Conservation (phyloP, 2,329 filamentous ascomycete species). For the Scytalidium lignicola region DNA sequence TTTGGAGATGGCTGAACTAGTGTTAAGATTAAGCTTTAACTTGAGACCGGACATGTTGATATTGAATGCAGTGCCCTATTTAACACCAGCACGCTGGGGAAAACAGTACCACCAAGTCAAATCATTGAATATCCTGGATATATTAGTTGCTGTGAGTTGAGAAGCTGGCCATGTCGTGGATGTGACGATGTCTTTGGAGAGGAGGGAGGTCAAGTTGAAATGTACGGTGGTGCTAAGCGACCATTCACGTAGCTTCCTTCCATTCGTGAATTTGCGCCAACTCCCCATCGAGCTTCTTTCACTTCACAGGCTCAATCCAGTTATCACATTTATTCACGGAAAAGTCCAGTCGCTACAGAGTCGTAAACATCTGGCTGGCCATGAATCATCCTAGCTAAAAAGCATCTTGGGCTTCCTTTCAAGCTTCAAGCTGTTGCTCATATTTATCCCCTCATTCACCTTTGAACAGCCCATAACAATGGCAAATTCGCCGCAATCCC, state of each 20-base stretch:
- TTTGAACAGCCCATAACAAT: slow-evolving; percentile 14
- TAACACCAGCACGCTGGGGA: background rate
- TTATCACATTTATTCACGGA: background rate
- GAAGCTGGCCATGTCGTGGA: no score
- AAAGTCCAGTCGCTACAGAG: background rate
- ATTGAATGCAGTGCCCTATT: background rate
- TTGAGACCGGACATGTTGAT: slow-evolving; percentile 22
- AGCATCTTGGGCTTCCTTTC: background rate
- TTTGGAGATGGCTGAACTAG: background rate
- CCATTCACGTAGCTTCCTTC: background rate
- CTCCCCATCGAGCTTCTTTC: background rate
- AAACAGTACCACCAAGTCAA: background rate
- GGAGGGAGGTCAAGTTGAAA: background rate
- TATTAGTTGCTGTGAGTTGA: no score
- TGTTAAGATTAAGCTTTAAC: slow-evolving; percentile 20
- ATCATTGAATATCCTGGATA: no score
- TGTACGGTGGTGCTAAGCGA: background rate
- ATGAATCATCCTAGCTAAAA: background rate
- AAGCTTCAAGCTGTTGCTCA: background rate
- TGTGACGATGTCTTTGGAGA: no score
- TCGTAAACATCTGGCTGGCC: background rate
- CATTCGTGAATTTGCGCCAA: background rate
- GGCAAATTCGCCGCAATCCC: slow-evolving; percentile 40
- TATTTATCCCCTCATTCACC: background rate
- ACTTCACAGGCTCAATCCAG: background rate